Percentiles rank a stretch among this genome's conserved stretches.
phyloP scores from a whole-genome alignment of 2,329 filamentous ascomycete genomes.

The Calonectria leucothoes region DNA sequence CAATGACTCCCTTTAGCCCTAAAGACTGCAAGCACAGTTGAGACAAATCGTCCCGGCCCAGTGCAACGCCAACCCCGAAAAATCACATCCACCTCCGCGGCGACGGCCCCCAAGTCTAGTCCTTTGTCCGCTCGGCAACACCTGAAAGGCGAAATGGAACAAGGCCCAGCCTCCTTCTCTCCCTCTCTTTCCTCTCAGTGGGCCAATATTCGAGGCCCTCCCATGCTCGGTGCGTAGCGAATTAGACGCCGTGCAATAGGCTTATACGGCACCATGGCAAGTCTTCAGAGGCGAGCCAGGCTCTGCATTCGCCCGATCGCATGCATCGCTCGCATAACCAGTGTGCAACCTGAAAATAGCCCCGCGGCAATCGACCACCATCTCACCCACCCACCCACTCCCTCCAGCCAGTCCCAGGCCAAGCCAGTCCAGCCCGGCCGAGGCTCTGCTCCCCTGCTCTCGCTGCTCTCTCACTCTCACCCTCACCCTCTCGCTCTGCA shows the following conservation, averaged over 20 bases:
- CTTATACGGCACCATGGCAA: conserved; percentile 6
- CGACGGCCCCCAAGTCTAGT: background rate
- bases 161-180: background rate
- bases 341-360: conserved; percentile 23
- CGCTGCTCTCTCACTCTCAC: background rate
- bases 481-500: no score
- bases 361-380: conserved; percentile 23
- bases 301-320: background rate
- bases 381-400: conserved; percentile 10
- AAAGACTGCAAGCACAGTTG: background rate
- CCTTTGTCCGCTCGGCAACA: background rate
- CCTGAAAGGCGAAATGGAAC: background rate
- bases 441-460: background rate
- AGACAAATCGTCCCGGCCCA: background rate
- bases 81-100: background rate
- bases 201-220: conserved; percentile 21
- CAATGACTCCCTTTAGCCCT: background rate
- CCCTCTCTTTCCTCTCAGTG: no score
- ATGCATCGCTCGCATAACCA: background rate
- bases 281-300: no score
- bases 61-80: background rate
- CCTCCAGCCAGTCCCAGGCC: no score
- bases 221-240: conserved; percentile 21
- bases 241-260: conserved; percentile 24
- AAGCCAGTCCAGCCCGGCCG: background rate